Evolutionary conservation across 495 filamentous ascomycete genomes (phyloP).

Genomic region (Baudoinia panamericana): DNA sequence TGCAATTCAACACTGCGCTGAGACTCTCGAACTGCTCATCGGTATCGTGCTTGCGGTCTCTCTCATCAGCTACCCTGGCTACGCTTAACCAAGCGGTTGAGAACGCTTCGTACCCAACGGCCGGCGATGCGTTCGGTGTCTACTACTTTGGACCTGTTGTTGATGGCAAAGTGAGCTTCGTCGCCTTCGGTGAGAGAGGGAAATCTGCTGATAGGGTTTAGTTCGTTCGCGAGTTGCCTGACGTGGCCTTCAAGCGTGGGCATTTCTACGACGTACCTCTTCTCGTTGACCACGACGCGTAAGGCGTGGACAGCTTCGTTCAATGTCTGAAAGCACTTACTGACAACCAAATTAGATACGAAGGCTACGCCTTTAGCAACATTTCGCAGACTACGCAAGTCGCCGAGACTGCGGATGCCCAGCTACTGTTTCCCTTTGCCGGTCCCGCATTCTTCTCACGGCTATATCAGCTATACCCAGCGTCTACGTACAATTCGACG

Average conservation of each 20-base stretch:
- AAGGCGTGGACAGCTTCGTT: neutral
- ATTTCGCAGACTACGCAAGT: slow-evolving; percentile 5
- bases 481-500: slow-evolving; percentile 18
- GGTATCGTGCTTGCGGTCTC: slow-evolving; percentile 15
- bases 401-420: slow-evolving; percentile 14
- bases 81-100: slow-evolving; percentile 11
- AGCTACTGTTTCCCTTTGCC: slow-evolving; percentile 17
- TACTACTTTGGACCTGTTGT: slow-evolving; percentile 21
- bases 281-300: slow-evolving; percentile 19
- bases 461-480: slow-evolving; percentile 20
- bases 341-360: slow-evolving; percentile 8
- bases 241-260: slow-evolving; percentile 19
- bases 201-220: neutral
- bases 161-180: slow-evolving; percentile 9
- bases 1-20: slow-evolving; percentile 13
- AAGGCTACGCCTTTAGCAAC: slow-evolving; percentile 20
- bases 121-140: slow-evolving; percentile 15
- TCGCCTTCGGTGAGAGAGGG: neutral
- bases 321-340: neutral
- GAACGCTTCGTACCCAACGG: slow-evolving; percentile 3
- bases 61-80: neutral
- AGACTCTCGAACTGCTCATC: slow-evolving; percentile 12
- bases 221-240: slow-evolving; percentile 21
- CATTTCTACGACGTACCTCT: slow-evolving; percentile 24
- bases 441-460: slow-evolving; percentile 19